Evolutionary conservation across 805 yeast genomes (phyloP), one percentile per base, ranked within the genome.

Genomic region (Teunomyces lycoperdinae): DNA sequence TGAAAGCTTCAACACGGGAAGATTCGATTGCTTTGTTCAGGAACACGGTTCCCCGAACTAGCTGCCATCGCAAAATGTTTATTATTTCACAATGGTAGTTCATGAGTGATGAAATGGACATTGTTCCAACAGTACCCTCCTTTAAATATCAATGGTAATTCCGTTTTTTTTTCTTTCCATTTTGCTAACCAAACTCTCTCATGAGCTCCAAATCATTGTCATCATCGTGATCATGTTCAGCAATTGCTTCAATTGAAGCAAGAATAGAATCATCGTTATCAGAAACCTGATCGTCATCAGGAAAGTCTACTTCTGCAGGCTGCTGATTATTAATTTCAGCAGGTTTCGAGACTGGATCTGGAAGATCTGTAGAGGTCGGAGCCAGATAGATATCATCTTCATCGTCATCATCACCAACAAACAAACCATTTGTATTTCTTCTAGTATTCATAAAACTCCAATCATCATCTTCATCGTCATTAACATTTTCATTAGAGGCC

Each of bases 121-220:
- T 5, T 20, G 6, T 20, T 20, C 6, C 24, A 20, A 20, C 6
- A 20, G 2, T 20, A 20, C 24, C 2, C 24, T 20, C 24, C 6
- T 20, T 20, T 5, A 20, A 20, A 4, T 20, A 20, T 4, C 24
- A 20, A 20, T 20, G 6, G 24, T 4, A 3, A 17, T 17, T 17
- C 17, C n/a, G n/a, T n/a, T n/a, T 16, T 16, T 2, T 2, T 17
- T 20, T 20, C 5, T 20, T 5, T 9, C 17, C 27, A 13, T 27
- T 13, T 38, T 5, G 6, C 34, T 39, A 42, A 29, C 39, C 74
- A 58, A 67, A 60, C 46, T 71, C 73, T 44, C 69, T 62, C 76
- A 72, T 70, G 9, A 71, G 48, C 10, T 64, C 72, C 49, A 65
- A 46, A 41, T 70, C 73, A 20, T 60, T 61, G 16, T 68, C 68